Base-by-base conservation (phyloP, 345 rosid species). In the Noccaea bulbosa region DNA sequence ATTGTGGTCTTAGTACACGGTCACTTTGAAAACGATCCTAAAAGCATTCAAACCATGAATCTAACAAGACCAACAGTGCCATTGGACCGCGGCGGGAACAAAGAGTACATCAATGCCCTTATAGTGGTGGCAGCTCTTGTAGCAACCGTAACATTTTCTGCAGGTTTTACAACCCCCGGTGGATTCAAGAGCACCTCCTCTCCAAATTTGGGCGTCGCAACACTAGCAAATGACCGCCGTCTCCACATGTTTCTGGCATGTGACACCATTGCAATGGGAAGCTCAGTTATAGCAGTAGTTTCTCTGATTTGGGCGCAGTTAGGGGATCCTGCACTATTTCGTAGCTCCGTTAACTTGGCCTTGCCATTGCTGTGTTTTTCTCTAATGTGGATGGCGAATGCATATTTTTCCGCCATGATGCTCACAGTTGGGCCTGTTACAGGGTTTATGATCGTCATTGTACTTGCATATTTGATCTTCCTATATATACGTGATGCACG, bases 91-190 rank as follows among this genome's bases (percentile, higher is more conserved):
- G 54, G 55, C 8, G 46, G 33, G 14, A 4, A 37, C 33, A 67
- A 20, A 54, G 62, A 67, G 2, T 30, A 17, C 2, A 6, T 67
- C 41, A 67, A 52, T 4, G 15, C 50, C 27, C 70, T 52, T 40
- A 39, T 52, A 1, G 0, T 66, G 5, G 70, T 66, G 3, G 62
- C 71, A 0, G 24, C 71, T 41, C 71, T 67, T 30, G 62, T 67
- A 41, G 71, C 71, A 5, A 53, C 71, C 0, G 17, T 67, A 8
- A 53, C 71, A 0, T 67, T 67, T 8, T 27, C 62, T 67, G 71
- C 71, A 24, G 61, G 50, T 7, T 52, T 66, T 11, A 52, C 71
- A 51, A 4, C 53, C 11, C 61, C 71, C 10, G 71, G 71, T 8
- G 71, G 71, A 0, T 67, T 30, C 20, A 43, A 41, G 4, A 27